These are phyloP conservation scores for Lepiota brunneoincarnata DNA, from an alignment of 768 basidiomycete genomes.

Conservation along the genomic window DNA sequence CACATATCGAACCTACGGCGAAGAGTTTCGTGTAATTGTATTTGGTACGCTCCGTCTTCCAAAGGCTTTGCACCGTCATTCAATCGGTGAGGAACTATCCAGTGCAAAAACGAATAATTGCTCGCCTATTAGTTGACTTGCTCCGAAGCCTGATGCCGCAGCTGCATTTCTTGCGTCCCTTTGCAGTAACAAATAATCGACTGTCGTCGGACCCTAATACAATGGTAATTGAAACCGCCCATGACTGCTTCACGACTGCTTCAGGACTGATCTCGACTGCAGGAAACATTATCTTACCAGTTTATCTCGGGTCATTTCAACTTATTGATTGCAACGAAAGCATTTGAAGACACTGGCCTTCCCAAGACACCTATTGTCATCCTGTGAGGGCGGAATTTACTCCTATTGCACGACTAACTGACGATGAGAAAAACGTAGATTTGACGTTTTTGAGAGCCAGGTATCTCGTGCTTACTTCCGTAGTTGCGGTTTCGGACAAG, in stretches of 20 bases:
- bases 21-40: conserved; percentile 62
- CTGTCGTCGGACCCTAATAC: conserved; percentile 24
- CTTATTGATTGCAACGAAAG: conserved; percentile 59
- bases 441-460: conserved; percentile 60
- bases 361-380: conserved; percentile 58
- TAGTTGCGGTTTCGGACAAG: conserved; percentile 41
- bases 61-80: not conserved
- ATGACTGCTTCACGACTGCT: not conserved
- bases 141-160: conserved; percentile 51
- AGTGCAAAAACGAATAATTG: conserved; percentile 57
- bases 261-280: conserved; percentile 1
- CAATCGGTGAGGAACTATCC: not conserved
- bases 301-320: conserved; percentile 61
- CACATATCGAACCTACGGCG: conserved; percentile 49
- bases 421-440: conserved; percentile 32
- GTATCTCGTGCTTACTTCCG: conserved; percentile 57
- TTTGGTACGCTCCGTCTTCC: conserved; percentile 44
- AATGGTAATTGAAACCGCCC: conserved; percentile 23
- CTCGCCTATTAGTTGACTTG: conserved; percentile 57
- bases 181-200: conserved; percentile 38
- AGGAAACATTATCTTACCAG: conserved; percentile 47
- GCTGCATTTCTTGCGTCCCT: conserved; percentile 53
- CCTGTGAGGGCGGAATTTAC: conserved; percentile 38
- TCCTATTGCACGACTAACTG: conserved; percentile 4
- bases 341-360: conserved; percentile 57